Conservation (phyloP, 805 yeast species). For the Zygotorulaspora chibaensis region DNA sequence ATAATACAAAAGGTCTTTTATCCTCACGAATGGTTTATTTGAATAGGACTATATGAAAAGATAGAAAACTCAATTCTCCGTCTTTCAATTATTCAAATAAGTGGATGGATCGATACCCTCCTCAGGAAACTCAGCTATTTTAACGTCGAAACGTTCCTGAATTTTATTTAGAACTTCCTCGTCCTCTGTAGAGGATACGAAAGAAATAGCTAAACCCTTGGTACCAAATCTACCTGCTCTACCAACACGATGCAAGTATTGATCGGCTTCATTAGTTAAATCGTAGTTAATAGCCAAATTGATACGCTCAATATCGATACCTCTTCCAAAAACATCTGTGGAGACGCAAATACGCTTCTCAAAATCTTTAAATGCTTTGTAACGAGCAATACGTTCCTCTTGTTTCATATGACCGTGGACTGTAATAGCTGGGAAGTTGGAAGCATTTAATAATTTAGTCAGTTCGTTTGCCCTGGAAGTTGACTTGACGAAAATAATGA, state of each 20-base stretch:
- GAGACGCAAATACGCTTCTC: slow-evolving; percentile 98
- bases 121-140: slow-evolving; percentile 91
- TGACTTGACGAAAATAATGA: slow-evolving; percentile 90
- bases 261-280: slow-evolving; percentile 94
- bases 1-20: slow-evolving; percentile 12
- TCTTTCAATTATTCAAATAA: slow-evolving; percentile 81
- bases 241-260: slow-evolving; percentile 97
- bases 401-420: slow-evolving; percentile 94
- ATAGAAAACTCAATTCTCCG: not conserved
- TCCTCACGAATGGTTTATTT: not conserved
- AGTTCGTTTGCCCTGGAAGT: slow-evolving; percentile 89
- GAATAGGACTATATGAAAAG: not conserved
- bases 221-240: slow-evolving; percentile 99
- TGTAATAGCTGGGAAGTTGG: slow-evolving; percentile 95
- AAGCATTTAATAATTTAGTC: slow-evolving; percentile 80
- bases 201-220: slow-evolving; percentile 93
- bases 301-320: slow-evolving; percentile 98
- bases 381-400: slow-evolving; percentile 96
- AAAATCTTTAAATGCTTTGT: slow-evolving; percentile 94
- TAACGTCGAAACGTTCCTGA: slow-evolving; percentile 96
- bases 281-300: slow-evolving; percentile 97
- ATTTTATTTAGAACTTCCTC: slow-evolving; percentile 86
- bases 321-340: slow-evolving; percentile 98
- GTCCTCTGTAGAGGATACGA: slow-evolving; percentile 81
- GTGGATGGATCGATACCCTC: slow-evolving; percentile 98